Conservation (phyloP, 1,284 basidiomycete genomes). For the Trametes pubescens region DNA sequence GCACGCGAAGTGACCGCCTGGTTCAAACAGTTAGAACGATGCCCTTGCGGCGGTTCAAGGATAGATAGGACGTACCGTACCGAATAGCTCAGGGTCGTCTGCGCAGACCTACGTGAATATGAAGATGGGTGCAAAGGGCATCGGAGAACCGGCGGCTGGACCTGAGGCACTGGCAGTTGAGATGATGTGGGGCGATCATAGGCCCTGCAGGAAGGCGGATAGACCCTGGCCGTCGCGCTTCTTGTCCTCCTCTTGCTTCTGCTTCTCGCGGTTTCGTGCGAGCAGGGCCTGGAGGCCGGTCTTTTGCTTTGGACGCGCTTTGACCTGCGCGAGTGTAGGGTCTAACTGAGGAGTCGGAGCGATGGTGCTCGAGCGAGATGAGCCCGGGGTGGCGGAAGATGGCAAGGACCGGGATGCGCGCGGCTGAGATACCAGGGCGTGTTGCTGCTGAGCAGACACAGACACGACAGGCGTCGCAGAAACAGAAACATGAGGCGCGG, state of each 20-base stretch:
- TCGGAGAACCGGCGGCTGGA: neutral
- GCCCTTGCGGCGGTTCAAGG: neutral
- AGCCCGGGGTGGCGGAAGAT: slow-evolving; percentile 19
- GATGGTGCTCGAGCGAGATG: slow-evolving; percentile 24
- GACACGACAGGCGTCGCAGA: slow-evolving; percentile 11
- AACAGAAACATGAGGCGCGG: slow-evolving; percentile 19
- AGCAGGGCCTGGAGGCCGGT: slow-evolving; percentile 67
- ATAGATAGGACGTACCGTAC: neutral
- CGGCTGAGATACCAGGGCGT: slow-evolving; percentile 19
- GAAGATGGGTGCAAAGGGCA: neutral
- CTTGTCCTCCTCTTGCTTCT: slow-evolving; percentile 50
- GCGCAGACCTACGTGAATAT: neutral
- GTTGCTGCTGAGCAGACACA: slow-evolving; percentile 9
- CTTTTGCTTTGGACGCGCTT: slow-evolving; percentile 53
- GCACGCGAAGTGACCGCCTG: neutral
- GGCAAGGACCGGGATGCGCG: slow-evolving; percentile 16
- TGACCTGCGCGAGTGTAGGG: slow-evolving; percentile 29
- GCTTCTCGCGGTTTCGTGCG: slow-evolving; percentile 61
- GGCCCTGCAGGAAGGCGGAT: slow-evolving; percentile 59
- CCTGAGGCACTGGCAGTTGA: neutral
- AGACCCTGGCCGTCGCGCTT: slow-evolving; percentile 45
- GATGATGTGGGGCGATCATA: slow-evolving; percentile 18
- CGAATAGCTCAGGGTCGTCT: neutral
- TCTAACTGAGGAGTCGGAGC: slow-evolving; percentile 3
- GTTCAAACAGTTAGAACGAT: neutral